These are phyloP conservation scores for Eucalyptus albens DNA, from an alignment of 345 rosid species.

Conservation along the genomic window DNA sequence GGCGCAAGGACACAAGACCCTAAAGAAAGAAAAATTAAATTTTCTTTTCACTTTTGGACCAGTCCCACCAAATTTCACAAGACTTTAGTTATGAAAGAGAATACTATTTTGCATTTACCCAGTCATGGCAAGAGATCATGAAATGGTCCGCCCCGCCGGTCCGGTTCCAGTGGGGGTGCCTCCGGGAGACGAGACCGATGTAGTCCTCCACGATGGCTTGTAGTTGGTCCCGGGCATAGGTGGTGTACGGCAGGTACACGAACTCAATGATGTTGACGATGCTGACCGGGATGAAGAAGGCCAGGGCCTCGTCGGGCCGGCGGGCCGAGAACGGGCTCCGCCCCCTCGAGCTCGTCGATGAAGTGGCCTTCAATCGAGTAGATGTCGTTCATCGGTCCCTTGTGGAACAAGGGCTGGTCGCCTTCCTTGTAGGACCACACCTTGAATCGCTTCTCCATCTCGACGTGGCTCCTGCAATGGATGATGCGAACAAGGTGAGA, in stretches of 20 bases:
- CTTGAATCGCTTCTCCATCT: constrained; percentile 54
- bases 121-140: constrained; percentile 61
- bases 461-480: constrained; percentile 48
- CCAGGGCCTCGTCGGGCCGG: constrained; percentile 33
- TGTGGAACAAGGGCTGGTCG: constrained; percentile 47
- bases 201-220: constrained; percentile 47
- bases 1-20: too few relatives aligned
- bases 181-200: constrained; percentile 13
- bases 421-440: constrained; percentile 74
- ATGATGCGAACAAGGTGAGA: background rate
- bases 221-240: constrained; percentile 34
- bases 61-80: background rate
- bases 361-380: constrained; percentile 61
- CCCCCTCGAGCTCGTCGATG: constrained; percentile 41
- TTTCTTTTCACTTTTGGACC: too few relatives aligned
- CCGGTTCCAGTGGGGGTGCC: constrained; percentile 46
- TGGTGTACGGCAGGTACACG: constrained; percentile 40
- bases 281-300: constrained; percentile 52
- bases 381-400: constrained; percentile 48
- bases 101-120: constrained; percentile 19
- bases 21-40: too few relatives aligned
- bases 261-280: constrained; percentile 25
- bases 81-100: background rate
- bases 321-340: constrained; percentile 25
- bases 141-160: constrained; percentile 60